Percentiles rank a stretch among this genome's conserved stretches.
These are phyloP conservation scores for Fusarium cicatricum DNA, from an alignment of 2,329 filamentous ascomycete genomes.

Conservation along the genomic window DNA sequence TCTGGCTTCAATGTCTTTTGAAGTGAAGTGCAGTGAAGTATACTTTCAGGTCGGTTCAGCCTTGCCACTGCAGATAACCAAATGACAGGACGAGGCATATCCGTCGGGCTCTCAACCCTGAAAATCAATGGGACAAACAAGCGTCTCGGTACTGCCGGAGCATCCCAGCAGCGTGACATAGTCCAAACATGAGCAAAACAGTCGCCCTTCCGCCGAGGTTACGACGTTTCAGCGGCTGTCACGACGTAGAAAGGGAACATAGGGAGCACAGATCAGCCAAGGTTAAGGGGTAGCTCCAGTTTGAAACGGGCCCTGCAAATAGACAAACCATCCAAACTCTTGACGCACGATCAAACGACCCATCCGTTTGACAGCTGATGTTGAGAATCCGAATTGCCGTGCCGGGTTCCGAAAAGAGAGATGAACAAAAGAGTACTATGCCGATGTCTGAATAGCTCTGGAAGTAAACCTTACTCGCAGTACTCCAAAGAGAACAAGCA, in stretches of 20 bases:
- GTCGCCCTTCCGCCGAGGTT: neutral
- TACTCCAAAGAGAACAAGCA: too few species aligned
- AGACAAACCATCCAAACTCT: neutral
- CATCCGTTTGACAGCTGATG: too few species aligned
- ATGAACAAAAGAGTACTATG: too few species aligned
- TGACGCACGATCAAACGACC: too few species aligned
- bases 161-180: neutral
- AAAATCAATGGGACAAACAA: neutral
- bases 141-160: neutral
- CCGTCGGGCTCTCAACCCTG: neutral
- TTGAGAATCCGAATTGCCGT: neutral
- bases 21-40: too few species aligned
- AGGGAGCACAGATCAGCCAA: neutral
- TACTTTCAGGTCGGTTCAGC: too few species aligned
- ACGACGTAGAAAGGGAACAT: neutral
- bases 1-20: too few species aligned
- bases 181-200: neutral
- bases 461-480: too few species aligned
- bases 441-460: too few species aligned
- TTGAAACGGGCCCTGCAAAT: neutral
- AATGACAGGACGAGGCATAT: neutral
- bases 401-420: neutral
- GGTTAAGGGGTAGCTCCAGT: too few species aligned
- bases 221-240: constrained; percentile 10
- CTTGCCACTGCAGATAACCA: too few species aligned